Evolutionary conservation across 2,329 filamentous ascomycete genomes (phyloP).

Genomic region (Ophiostoma perfectum): DNA sequence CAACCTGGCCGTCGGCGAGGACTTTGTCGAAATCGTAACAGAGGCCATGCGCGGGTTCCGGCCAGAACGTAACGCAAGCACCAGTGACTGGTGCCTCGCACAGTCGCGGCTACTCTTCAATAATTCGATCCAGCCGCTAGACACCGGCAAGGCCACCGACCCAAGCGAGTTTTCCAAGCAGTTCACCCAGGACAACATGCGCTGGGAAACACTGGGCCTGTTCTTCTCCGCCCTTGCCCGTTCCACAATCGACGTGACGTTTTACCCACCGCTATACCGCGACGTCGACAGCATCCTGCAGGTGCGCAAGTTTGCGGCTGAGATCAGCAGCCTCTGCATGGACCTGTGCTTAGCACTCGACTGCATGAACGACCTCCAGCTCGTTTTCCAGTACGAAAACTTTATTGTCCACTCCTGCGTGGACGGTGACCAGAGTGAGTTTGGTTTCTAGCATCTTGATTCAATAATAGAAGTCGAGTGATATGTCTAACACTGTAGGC

Average conservation of each 20-base stretch:
- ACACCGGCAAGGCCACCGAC: slow-evolving; percentile 2
- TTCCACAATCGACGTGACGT: slow-evolving; percentile 12
- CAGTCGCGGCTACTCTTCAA: not conserved
- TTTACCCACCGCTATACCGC: slow-evolving; percentile 10
- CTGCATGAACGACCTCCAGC: slow-evolving; percentile 13
- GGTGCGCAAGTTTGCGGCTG: slow-evolving; percentile 11
- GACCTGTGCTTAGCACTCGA: slow-evolving; percentile 9
- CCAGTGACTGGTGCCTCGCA: slow-evolving; percentile 10
- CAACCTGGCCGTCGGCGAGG: slow-evolving; percentile 11
- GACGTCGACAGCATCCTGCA: slow-evolving; percentile 8
- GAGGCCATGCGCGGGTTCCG: slow-evolving; percentile 4
- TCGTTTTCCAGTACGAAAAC: slow-evolving; percentile 13
- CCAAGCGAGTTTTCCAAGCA: slow-evolving; percentile 4
- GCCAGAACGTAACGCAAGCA: not conserved
- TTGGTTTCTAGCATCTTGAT: no score
- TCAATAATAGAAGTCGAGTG: not conserved
- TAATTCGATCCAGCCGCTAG: slow-evolving; percentile 7
- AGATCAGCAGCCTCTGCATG: slow-evolving; percentile 14
- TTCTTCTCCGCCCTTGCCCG: slow-evolving; percentile 15
- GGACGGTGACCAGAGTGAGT: slow-evolving; percentile 10
- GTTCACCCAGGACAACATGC: not conserved
- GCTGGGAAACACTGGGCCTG: slow-evolving; percentile 11
- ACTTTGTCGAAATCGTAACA: not conserved
- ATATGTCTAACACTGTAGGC: not conserved
- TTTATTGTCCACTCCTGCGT: slow-evolving; percentile 12